These are phyloP conservation scores for Daldinia vernicosa DNA, from an alignment of 495 filamentous ascomycete genomes.

Conservation along the genomic window DNA sequence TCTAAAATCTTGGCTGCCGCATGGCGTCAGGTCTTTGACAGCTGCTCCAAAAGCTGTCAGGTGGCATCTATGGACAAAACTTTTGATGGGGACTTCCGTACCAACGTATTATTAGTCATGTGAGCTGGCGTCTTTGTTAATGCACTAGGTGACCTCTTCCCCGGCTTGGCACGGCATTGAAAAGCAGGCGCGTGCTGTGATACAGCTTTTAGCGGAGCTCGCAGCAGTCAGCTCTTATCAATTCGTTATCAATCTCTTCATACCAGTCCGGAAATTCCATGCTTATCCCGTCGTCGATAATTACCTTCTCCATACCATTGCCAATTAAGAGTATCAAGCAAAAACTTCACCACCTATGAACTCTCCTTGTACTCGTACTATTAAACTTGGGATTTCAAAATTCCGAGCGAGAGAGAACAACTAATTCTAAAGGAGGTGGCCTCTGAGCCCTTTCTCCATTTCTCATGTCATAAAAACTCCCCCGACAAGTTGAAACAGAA, in stretches of 20 bases:
- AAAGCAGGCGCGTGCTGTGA: constrained; percentile 22
- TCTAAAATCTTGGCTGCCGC: no score
- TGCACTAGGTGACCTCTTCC: constrained; percentile 7
- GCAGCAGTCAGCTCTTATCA: constrained; percentile 9
- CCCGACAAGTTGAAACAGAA: neutral
- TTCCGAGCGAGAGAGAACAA: neutral
- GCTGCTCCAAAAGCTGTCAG: no score
- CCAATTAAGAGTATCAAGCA: neutral
- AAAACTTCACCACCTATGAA: neutral
- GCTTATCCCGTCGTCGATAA: neutral
- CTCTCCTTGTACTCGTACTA: neutral
- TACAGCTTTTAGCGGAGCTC: no score
- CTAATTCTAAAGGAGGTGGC: constrained; percentile 7
- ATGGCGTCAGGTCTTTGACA: no score
- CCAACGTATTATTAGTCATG: constrained; percentile 27
- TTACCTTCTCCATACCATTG: neutral
- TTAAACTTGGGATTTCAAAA: neutral
- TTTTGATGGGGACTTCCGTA: no score
- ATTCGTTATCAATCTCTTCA: constrained; percentile 15
- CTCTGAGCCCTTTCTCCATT: constrained; percentile 9
- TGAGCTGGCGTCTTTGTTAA: constrained; percentile 29
- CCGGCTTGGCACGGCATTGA: constrained; percentile 29
- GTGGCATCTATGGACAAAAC: no score
- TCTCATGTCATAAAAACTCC: constrained; percentile 4
- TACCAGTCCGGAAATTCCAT: constrained; percentile 15